phyloP scores from a whole-genome alignment of 2,329 filamentous ascomycete genomes.

The Aureobasidium musti region DNA sequence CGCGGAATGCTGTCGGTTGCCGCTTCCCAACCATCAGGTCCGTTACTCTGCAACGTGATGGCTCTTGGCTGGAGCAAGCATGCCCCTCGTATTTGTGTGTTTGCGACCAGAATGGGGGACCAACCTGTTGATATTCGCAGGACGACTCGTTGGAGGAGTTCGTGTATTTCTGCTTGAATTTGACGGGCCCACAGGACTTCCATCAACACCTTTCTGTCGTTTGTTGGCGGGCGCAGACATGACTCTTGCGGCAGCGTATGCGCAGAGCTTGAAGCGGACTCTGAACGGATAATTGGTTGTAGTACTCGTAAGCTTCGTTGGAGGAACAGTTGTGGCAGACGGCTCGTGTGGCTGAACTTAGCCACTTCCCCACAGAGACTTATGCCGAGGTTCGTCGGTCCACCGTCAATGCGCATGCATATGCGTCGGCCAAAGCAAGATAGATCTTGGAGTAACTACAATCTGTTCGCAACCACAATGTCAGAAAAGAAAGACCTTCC shows the following conservation, averaged over 20 bases:
- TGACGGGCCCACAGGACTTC: background rate
- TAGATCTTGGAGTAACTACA: too few species aligned
- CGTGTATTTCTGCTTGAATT: slow-evolving; percentile 3
- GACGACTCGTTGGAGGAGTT: slow-evolving; percentile 9
- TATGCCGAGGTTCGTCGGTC: background rate
- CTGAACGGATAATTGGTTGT: background rate
- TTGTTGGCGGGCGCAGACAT: slow-evolving; percentile 27
- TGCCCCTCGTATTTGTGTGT: background rate
- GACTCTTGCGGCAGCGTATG: background rate
- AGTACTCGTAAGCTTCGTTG: background rate
- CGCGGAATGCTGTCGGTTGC: background rate
- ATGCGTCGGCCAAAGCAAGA: background rate
- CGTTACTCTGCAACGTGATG: background rate
- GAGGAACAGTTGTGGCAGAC: background rate
- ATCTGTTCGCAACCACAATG: slow-evolving; percentile 32
- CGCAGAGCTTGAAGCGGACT: background rate
- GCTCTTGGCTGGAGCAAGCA: background rate
- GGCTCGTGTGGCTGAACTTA: background rate
- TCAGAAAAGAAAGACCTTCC: slow-evolving; percentile 39
- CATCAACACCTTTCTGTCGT: slow-evolving; percentile 17
- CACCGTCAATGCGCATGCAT: background rate
- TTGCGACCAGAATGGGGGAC: background rate
- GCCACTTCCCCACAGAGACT: background rate
- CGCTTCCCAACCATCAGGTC: background rate
- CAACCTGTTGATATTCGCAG: slow-evolving; percentile 16